A percentile compares a stretch with the other conserved stretches of the same genome.
phyloP scores from a whole-genome alignment of 106 monocot species.

The Dioscorea zingiberensis region DNA sequence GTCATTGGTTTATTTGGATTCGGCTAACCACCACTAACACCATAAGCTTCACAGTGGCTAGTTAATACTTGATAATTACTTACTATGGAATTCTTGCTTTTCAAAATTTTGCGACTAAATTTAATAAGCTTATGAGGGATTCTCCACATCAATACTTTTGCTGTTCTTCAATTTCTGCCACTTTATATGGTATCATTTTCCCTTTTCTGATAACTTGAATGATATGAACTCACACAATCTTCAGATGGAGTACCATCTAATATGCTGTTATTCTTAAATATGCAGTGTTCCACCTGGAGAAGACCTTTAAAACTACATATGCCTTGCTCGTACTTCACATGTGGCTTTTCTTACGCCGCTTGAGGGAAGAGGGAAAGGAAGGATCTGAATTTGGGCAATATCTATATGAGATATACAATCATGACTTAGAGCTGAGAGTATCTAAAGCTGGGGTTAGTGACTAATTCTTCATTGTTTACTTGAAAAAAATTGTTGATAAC shows the following conservation, averaged over 20 bases:
- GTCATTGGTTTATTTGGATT: too few relatives aligned
- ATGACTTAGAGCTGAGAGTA: conserved; percentile 86
- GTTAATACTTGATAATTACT: too few relatives aligned
- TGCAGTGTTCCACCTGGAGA: conserved; percentile 95
- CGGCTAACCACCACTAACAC: too few relatives aligned
- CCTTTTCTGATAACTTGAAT: not conserved
- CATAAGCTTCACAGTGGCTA: too few relatives aligned
- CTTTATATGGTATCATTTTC: not conserved
- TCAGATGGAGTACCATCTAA: too few relatives aligned
- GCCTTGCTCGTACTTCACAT: conserved; percentile 92
- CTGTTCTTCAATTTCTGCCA: too few relatives aligned
- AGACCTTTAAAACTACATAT: conserved; percentile 96
- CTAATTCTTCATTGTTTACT: not conserved
- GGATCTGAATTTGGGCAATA: conserved; percentile 87
- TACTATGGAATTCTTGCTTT: too few relatives aligned
- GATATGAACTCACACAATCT: too few relatives aligned
- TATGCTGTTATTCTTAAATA: too few relatives aligned
- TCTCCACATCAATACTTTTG: too few relatives aligned
- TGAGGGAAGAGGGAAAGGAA: conserved; percentile 95
- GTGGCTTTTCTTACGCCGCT: conserved; percentile 90
- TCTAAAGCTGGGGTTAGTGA: conserved; percentile 87
- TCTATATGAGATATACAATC: conserved; percentile 94
- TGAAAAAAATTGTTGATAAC: not conserved
- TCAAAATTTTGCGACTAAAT: too few relatives aligned
- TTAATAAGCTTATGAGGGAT: too few relatives aligned